Percentiles rank a stretch among this genome's conserved stretches.
Evolutionary conservation across 345 rosid genomes (phyloP).

Genomic region (Eucalyptus cloeziana): DNA sequence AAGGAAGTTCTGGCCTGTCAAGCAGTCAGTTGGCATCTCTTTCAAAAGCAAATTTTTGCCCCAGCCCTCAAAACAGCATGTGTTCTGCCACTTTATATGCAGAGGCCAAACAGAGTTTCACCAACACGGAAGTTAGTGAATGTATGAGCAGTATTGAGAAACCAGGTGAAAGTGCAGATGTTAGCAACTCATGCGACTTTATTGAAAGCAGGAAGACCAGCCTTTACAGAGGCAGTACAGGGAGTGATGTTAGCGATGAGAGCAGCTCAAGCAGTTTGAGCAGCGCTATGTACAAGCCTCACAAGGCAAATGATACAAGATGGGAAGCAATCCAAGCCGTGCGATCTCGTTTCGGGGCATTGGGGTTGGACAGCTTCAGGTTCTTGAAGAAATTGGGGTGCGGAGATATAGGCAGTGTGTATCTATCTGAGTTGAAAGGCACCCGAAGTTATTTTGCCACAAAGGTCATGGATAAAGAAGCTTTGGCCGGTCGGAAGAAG

Average conservation of each 20-base stretch:
- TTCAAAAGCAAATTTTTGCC: constrained; percentile 25
- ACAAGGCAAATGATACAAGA: constrained; percentile 68
- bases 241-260: constrained; percentile 84
- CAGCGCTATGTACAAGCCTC: constrained; percentile 61
- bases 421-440: constrained; percentile 71
- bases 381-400: constrained; percentile 49
- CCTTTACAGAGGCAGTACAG: constrained; percentile 67
- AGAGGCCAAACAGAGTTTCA: constrained; percentile 76
- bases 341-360: constrained; percentile 25
- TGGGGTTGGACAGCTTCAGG: constrained; percentile 55
- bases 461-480: constrained; percentile 75
- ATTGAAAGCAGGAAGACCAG: constrained; percentile 58
- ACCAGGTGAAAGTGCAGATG: constrained; percentile 22
- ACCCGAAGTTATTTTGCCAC: constrained; percentile 62
- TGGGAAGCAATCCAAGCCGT: constrained; percentile 89
- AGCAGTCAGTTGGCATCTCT: constrained; percentile 17
- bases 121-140: constrained; percentile 60
- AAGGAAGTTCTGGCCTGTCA: constrained; percentile 11
- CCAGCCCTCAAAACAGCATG: constrained; percentile 57
- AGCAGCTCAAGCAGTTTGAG: constrained; percentile 79
- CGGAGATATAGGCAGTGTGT: constrained; percentile 85
- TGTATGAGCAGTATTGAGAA: constrained; percentile 39
- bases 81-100: constrained; percentile 39
- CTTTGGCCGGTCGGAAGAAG: constrained; percentile 74
- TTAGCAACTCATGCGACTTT: constrained; percentile 23